phyloP scores from a whole-genome alignment of 2,329 filamentous ascomycete species.

The Colletotrichum phormii region DNA sequence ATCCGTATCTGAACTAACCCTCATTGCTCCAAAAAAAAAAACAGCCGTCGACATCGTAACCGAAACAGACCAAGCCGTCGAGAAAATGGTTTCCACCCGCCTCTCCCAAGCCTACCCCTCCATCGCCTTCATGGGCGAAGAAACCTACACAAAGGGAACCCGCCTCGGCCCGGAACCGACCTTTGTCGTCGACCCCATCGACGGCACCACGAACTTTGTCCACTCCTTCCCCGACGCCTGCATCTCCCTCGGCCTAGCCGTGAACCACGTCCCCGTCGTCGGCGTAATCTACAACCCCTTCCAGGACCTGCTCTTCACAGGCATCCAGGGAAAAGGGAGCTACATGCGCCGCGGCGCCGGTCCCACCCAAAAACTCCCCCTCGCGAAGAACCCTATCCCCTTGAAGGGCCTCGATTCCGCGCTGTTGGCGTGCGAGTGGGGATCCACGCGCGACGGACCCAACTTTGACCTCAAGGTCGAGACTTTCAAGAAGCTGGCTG shows the following conservation, averaged over 20 bases:
- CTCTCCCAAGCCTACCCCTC: slow-evolving; percentile 65
- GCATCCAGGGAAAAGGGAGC: slow-evolving; percentile 74
- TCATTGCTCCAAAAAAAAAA: no score
- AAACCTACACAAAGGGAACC: slow-evolving; percentile 78
- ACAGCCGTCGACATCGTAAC: slow-evolving; percentile 78
- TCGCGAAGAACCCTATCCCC: slow-evolving; percentile 61
- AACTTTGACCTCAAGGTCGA: slow-evolving; percentile 78
- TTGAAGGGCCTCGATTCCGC: slow-evolving; percentile 71
- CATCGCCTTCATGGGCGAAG: slow-evolving; percentile 78
- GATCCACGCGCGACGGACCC: slow-evolving; percentile 72
- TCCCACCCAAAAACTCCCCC: slow-evolving; percentile 52
- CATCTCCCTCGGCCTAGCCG: slow-evolving; percentile 79
- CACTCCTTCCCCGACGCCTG: slow-evolving; percentile 81
- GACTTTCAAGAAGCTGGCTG: slow-evolving; percentile 72
- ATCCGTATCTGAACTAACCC: no score
- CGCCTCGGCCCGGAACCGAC: slow-evolving; percentile 74
- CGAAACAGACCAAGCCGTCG: slow-evolving; percentile 74
- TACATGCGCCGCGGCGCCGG: slow-evolving; percentile 62
- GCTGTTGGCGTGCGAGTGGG: slow-evolving; percentile 81
- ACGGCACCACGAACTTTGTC: slow-evolving; percentile 86
- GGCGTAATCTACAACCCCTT: slow-evolving; percentile 88
- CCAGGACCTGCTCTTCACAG: slow-evolving; percentile 75
- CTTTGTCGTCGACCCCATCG: slow-evolving; percentile 85
- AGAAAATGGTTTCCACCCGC: slow-evolving; percentile 68
- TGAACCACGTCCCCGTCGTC: slow-evolving; percentile 70